Conservation (phyloP, 108 stramenopile genomes). For the Nitzschia sp. region DNA sequence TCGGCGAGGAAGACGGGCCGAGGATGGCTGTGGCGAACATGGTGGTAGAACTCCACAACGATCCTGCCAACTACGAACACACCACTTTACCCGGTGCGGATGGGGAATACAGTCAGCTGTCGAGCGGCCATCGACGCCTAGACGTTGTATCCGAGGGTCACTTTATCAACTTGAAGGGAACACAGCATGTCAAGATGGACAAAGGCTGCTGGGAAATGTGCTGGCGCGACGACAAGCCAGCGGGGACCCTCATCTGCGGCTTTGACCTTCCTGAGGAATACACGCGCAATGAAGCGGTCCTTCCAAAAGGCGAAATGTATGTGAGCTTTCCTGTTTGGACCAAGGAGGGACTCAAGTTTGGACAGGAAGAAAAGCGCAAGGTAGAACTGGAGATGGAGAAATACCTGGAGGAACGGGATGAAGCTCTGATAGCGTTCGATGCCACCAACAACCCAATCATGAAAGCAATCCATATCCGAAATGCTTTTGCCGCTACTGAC, state of each 20-base stretch:
- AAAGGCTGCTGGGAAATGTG: conserved; percentile 68
- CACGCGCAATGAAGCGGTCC: conserved; percentile 47
- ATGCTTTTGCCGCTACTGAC: conserved; percentile 42
- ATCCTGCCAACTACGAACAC: neutral
- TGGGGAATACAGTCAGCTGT: conserved; percentile 60
- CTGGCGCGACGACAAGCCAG: conserved; percentile 51
- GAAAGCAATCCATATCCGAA: conserved; percentile 66
- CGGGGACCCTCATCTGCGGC: conserved; percentile 58
- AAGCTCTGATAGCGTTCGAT: conserved; percentile 50
- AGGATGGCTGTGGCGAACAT: conserved; percentile 10
- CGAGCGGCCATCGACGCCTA: conserved; percentile 42
- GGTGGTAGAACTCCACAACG: conserved; percentile 11
- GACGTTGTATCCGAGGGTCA: conserved; percentile 38
- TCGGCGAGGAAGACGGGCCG: conserved; percentile 19
- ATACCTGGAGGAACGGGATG: conserved; percentile 39
- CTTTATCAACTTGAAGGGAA: conserved; percentile 48
- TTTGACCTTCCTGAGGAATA: conserved; percentile 54
- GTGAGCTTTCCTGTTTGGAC: conserved; percentile 65
- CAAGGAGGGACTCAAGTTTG: conserved; percentile 38
- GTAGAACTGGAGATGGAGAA: conserved; percentile 38
- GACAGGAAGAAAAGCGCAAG: conserved; percentile 35
- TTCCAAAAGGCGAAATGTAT: conserved; percentile 56
- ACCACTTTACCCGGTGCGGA: conserved; percentile 55
- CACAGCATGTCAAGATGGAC: conserved; percentile 31
- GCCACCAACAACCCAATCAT: conserved; percentile 52